Evolutionary conservation across 2,329 filamentous ascomycete species (phyloP), one percentile per base, ranked within the genome.

Genomic region (Trichoderma brevicompactum): DNA sequence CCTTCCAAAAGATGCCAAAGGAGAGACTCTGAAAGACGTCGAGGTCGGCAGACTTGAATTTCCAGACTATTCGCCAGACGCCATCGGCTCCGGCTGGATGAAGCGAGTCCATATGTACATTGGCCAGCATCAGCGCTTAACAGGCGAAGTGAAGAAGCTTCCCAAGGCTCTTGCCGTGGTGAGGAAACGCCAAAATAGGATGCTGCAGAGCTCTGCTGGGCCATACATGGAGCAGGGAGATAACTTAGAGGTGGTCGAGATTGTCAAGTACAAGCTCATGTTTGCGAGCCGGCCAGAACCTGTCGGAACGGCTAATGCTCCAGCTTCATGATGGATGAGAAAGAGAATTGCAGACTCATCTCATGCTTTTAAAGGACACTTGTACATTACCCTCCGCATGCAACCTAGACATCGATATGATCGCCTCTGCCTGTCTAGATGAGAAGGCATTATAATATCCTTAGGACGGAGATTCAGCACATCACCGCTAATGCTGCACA

Each of bases 91-190:
- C 0, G 85, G 85, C 9, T 97, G 94, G 94, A 96, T 94, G 91
- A 96, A 93, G 78, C 85, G 87, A 41, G 92, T 94, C 34, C 92
- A 96, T 74, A 80, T 98, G 55, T 97, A 94, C 74, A 86, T 98
- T 5, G 95, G 94, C 6, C 87, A 89, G 73, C 91, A 97, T 75
- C 95, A 98, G 79, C 85, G 94, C 67, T 85, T 98, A 74, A 91
- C 88, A 1, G 95, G 95, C 3, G 93, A 98, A 77, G 88, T 96
- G 55, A 96, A 93, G 82, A 96, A 93, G 78, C 79, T 98, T 56
- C 85, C 85, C 6, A 91, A 87, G 73, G 89, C 94, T 2, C 75
- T 97, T 70, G 95, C 90, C 4, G 82, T 98, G n/a, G 82, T 98
- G 28, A 84, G 88, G 68, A 87, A 85, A 72, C 83, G 82, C 65